Evolutionary conservation across 805 yeast genomes (phyloP).

Genomic region (Starmera dryadoides): DNA sequence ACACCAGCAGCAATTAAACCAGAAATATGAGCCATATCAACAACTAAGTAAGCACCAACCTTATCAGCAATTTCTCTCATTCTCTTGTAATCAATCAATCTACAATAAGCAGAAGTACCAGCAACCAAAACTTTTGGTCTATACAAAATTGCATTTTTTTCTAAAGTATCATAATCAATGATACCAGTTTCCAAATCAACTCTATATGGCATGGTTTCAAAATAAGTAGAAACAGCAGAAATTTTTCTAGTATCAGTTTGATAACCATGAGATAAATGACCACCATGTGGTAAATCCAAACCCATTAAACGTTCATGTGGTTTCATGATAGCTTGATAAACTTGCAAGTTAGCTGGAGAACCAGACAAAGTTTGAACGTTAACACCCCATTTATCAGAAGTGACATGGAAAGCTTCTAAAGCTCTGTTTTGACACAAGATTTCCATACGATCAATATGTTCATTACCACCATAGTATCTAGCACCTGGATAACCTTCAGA

Average conservation of each 20-base stretch:
- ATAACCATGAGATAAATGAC: constrained; percentile 97
- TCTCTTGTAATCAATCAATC: constrained; percentile 93
- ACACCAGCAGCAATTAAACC: constrained; percentile 96
- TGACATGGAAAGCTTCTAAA: constrained; percentile 75
- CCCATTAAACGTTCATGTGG: constrained; percentile 98
- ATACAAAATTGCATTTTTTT: constrained; percentile 81
- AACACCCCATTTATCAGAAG: constrained; percentile 90
- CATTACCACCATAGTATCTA: constrained; percentile 98
- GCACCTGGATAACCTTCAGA: constrained; percentile 99
- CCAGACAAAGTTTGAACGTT: constrained; percentile 96
- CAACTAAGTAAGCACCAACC: constrained; percentile 93
- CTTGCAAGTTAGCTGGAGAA: constrained; percentile 96
- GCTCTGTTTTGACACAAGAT: constrained; percentile 91
- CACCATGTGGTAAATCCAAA: constrained; percentile 96
- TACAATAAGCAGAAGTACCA: constrained; percentile 97
- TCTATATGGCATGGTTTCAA: constrained; percentile 98
- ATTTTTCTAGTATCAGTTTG: constrained; percentile 92
- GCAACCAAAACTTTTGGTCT: constrained; percentile 97
- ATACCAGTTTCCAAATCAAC: constrained; percentile 87
- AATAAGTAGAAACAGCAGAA: constrained; percentile 92
- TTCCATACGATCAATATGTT: constrained; percentile 93
- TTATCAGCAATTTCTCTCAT: constrained; percentile 95
- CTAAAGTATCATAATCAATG: constrained; percentile 93
- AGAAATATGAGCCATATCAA: constrained; percentile 98
- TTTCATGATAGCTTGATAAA: constrained; percentile 89